Evolutionary conservation across 768 basidiomycete species (phyloP).

Genomic region (Gloeopeniophorella convolvens): DNA sequence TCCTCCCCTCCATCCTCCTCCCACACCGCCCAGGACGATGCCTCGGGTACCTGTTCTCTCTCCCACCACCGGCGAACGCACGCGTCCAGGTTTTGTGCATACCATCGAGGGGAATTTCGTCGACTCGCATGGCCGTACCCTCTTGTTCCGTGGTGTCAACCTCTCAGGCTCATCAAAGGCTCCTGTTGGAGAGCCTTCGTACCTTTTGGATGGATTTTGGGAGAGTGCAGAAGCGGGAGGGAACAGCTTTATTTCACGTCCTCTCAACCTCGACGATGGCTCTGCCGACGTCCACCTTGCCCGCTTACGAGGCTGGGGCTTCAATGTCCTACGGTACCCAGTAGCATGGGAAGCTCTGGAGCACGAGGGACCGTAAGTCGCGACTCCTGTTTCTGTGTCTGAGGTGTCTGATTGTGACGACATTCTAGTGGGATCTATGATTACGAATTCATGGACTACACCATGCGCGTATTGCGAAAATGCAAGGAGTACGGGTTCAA

Average conservation of each 20-base stretch:
- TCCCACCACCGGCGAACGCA: conserved; percentile 47
- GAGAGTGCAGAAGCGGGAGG: conserved; percentile 64
- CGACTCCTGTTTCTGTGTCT: neutral
- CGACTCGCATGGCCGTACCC: conserved; percentile 64
- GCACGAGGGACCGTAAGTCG: conserved; percentile 88
- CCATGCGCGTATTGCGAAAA: conserved; percentile 76
- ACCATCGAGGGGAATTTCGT: conserved; percentile 65
- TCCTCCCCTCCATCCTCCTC: conserved; percentile 1
- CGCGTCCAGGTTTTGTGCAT: conserved; percentile 49
- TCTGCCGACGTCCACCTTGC: conserved; percentile 80
- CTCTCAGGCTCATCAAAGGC: conserved; percentile 86
- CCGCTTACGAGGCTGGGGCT: conserved; percentile 89
- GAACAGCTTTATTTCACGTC: conserved; percentile 66
- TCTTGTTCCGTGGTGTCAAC: conserved; percentile 92
- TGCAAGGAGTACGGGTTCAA: conserved; percentile 90
- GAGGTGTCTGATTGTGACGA: neutral
- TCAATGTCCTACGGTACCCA: conserved; percentile 75
- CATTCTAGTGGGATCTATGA: conserved; percentile 78
- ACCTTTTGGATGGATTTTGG: conserved; percentile 75
- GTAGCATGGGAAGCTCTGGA: conserved; percentile 96
- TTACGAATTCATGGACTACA: conserved; percentile 88
- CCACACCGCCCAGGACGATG: conserved; percentile 32
- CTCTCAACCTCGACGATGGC: conserved; percentile 79
- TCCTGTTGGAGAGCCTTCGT: conserved; percentile 63
- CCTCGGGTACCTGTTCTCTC: conserved; percentile 50